Evolutionary conservation across 805 yeast genomes (phyloP).

Genomic region (Pichia cabralensis): DNA sequence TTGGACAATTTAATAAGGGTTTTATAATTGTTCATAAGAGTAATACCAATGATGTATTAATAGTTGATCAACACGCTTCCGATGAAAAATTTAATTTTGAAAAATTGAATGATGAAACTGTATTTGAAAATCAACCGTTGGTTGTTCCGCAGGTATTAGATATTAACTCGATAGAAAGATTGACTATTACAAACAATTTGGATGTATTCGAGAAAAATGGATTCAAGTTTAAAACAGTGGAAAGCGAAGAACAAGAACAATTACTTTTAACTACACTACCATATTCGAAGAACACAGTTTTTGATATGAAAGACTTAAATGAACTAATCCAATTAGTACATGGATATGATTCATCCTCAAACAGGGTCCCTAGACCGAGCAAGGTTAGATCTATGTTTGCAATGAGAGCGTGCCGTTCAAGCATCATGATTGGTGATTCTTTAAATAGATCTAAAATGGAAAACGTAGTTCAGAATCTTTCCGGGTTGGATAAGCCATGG

Average conservation of each 20-base stretch:
- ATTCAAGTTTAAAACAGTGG: slow-evolving; percentile 46
- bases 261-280: slow-evolving; percentile 59
- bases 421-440: slow-evolving; percentile 87
- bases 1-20: slow-evolving; percentile 95
- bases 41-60: slow-evolving; percentile 55
- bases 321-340: slow-evolving; percentile 65
- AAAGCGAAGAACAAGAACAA: slow-evolving; percentile 35
- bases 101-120: slow-evolving; percentile 41
- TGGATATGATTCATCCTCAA: slow-evolving; percentile 37
- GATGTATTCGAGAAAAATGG: slow-evolving; percentile 65
- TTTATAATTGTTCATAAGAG: slow-evolving; percentile 66
- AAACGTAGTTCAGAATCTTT: slow-evolving; percentile 54
- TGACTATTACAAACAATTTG: slow-evolving; percentile 52
- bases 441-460: slow-evolving; percentile 53
- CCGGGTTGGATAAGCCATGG: slow-evolving; percentile 87
- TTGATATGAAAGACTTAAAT: slow-evolving; percentile 59
- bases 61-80: slow-evolving; percentile 95
- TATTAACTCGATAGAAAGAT: slow-evolving; percentile 69
- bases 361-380: slow-evolving; percentile 46
- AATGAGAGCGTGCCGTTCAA: slow-evolving; percentile 87
- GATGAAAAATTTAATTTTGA: slow-evolving; percentile 95
- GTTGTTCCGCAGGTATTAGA: slow-evolving; percentile 51
- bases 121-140: slow-evolving; percentile 60
- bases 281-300: slow-evolving; percentile 55
- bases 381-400: slow-evolving; percentile 83